These are phyloP conservation scores for Penicillium maclennaniae DNA, from an alignment of 495 filamentous ascomycete species.

Conservation along the genomic window DNA sequence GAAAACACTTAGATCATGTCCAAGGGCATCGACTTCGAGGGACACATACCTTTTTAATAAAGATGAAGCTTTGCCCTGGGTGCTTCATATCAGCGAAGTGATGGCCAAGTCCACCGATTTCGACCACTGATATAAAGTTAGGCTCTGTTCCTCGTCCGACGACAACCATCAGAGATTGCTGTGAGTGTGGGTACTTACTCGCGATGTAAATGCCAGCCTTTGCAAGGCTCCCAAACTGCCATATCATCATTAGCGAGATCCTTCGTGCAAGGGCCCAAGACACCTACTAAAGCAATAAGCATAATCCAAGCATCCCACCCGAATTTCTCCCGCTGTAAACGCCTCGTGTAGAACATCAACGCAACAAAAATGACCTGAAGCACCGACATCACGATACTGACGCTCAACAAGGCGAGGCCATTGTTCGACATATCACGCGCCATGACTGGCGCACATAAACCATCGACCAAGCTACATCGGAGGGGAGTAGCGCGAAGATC, in stretches of 20 bases:
- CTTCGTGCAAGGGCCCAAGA: background rate
- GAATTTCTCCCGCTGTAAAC: constrained; percentile 2
- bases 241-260: background rate
- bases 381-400: constrained; percentile 3
- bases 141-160: background rate
- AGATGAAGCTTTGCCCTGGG: background rate
- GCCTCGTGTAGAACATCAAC: constrained; percentile 9
- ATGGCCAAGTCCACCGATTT: constrained; percentile 8
- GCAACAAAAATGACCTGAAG: constrained; percentile 12
- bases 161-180: background rate
- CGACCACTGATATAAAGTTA: constrained; percentile 3
- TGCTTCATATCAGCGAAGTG: background rate
- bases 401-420: constrained; percentile 3
- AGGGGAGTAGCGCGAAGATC: background rate
- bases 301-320: constrained; percentile 11
- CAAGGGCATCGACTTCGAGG: no score
- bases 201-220: constrained; percentile 13
- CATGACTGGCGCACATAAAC: background rate
- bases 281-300: constrained; percentile 13
- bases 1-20: no score
- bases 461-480: background rate
- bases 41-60: constrained; percentile 9
- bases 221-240: constrained; percentile 6
- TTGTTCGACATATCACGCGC: background rate
- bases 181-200: constrained; percentile 2